Conservation (phyloP, 768 basidiomycete species). For the Podaxis sp. region DNA sequence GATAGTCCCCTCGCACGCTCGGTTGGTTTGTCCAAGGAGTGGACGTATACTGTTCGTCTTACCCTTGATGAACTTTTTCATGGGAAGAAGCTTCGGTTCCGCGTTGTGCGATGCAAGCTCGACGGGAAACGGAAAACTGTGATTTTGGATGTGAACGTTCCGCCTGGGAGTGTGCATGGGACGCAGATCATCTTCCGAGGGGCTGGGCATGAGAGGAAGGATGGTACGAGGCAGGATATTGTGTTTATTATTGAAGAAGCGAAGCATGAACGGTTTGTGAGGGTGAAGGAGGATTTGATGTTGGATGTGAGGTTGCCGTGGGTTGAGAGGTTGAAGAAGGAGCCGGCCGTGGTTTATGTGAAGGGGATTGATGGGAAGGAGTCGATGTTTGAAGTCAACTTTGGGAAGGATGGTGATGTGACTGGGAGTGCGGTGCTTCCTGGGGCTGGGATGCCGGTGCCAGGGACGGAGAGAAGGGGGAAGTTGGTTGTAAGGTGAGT, state of each 20-base stretch:
- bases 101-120: constrained; percentile 51
- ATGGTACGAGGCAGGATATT: constrained; percentile 57
- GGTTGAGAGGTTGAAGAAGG: constrained; percentile 44
- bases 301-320: constrained; percentile 53
- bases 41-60: constrained; percentile 60
- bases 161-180: constrained; percentile 57
- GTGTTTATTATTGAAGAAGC: constrained; percentile 61
- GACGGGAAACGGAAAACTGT: constrained; percentile 49
- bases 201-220: constrained; percentile 58
- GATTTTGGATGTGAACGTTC: constrained; percentile 56
- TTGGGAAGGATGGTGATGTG: constrained; percentile 43
- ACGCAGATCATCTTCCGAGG: constrained; percentile 56
- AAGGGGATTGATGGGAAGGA: constrained; percentile 54
- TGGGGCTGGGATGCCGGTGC: constrained; percentile 64
- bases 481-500: constrained; percentile 61
- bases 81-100: constrained; percentile 52
- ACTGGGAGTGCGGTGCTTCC: constrained; percentile 46
- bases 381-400: constrained; percentile 46
- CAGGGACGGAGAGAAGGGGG: constrained; percentile 45
- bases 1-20: constrained; percentile 34
- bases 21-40: constrained; percentile 46
- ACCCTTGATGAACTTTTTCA: constrained; percentile 60
- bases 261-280: constrained; percentile 53
- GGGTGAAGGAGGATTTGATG: constrained; percentile 54
- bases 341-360: constrained; percentile 46